Percentiles rank a stretch among this genome's conserved stretches.
Evolutionary conservation across 23 red algal genomes (phyloP).

Genomic region (Pyropia haitanensis): DNA sequence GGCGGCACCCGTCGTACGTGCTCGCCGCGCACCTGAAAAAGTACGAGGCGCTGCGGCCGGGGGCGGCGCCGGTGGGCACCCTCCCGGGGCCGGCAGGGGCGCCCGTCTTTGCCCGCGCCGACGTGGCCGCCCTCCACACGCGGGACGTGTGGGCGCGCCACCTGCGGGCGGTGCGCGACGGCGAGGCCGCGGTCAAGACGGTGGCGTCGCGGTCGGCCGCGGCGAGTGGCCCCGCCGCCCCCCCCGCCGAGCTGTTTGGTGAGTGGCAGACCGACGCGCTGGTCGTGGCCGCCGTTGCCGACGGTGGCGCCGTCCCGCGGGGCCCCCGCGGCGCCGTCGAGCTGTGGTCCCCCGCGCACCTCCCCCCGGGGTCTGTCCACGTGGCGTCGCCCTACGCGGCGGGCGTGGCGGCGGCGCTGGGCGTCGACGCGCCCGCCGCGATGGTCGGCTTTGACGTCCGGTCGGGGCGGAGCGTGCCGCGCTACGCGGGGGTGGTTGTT

Average conservation of each 20-base stretch:
- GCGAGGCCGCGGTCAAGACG: constrained; percentile 50
- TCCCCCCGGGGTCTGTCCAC: constrained; percentile 64
- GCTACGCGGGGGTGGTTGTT: constrained; percentile 78
- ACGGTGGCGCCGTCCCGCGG: constrained; percentile 51
- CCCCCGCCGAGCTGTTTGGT: constrained; percentile 68
- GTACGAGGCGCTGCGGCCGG: constrained; percentile 79
- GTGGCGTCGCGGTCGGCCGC: constrained; percentile 44
- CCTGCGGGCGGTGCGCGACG: constrained; percentile 48
- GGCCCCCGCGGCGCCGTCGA: constrained; percentile 70
- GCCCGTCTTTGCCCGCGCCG: constrained; percentile 64
- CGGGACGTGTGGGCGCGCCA: constrained; percentile 80
- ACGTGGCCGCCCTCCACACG: constrained; percentile 68
- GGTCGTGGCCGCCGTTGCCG: constrained; percentile 16
- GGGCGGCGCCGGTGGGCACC: constrained; percentile 40
- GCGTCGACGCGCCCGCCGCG: constrained; percentile 69
- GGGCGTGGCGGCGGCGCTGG: constrained; percentile 41
- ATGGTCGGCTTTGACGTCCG: constrained; percentile 93
- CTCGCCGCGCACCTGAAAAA: constrained; percentile 83
- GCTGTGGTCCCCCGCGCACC: constrained; percentile 74
- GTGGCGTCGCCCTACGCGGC: constrained; percentile 49
- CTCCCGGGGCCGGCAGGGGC: constrained; percentile 25
- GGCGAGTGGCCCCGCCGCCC: not conserved
- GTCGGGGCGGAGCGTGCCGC: constrained; percentile 57
- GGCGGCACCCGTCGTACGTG: constrained; percentile 71
- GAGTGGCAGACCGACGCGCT: constrained; percentile 78